Evolutionary conservation across 192 early-diverging fungal genomes (phyloP), one percentile per base, ranked within the genome.

Genomic region (Coemansia sp.): DNA sequence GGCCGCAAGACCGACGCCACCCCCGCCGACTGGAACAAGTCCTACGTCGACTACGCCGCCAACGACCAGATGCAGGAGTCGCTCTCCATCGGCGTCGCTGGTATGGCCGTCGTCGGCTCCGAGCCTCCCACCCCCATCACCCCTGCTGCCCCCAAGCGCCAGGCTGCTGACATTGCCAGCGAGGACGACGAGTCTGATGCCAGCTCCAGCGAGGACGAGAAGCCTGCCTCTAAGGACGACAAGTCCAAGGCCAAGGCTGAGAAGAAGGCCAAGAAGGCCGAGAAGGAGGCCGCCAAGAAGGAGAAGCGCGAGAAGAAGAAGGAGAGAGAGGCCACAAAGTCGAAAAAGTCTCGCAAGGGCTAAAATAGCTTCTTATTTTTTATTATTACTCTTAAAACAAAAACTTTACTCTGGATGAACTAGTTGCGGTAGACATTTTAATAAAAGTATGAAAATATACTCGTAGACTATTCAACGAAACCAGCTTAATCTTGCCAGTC

Each of bases 1-100:
- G 8, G n/a, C n/a, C n/a, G n/a, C n/a, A n/a, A n/a, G n/a, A n/a
- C 88, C 66, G 95, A 96, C 33, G 85, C 78, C 9, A 96, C 94
- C 2, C 97, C 97, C 6, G 83, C 68, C 14, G 74, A 75, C 54
- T 99, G 97, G 97, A 92, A 87, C 74, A 88, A 90, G 68, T 79
- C 66, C 31, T 93, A 91, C 77, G 87, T 90, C 51, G 93, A 95
- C 67, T 93, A 84, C 62, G 69, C 81, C 34, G 68, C 66, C 27
- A 44, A 36, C 54, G 66, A 57, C 41, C 68, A 48, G 59, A 33
- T 21, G 16, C 69, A 34, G 63, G 51, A 17, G 8, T 39, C 27
- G 41, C 60, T 59, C 56, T 40, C 53, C 61, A 45, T 8, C 56
- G 13, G 24, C 17, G 70, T 39, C 11, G 48, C 63, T 3, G 31